Base-by-base conservation (phyloP, 805 yeast species). In the Spathaspora gorwiae region DNA sequence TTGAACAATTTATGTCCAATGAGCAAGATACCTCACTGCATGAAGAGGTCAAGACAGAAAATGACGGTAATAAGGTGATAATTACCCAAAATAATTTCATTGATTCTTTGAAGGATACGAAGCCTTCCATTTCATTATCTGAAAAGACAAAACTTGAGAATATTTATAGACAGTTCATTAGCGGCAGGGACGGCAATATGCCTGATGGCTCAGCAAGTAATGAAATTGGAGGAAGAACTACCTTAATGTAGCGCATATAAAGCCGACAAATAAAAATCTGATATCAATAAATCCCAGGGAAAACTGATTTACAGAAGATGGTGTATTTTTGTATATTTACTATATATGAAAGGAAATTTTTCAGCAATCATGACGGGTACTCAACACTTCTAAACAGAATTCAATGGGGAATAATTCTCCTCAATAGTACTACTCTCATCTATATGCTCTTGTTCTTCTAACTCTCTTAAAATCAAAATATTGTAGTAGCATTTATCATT, bases 131-230 rank as follows among this genome's bases (percentile, higher is more conserved):
- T 27, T 90, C 97, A 0, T 62, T 68, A 0, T 76, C 81, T 14
- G 98, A 92, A 56, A 74, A 77, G 48, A 53, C 54, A 7, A 87
- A 89, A 55, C 73, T 92, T 40, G 62, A 70, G 24, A 64, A 60
- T 0, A 83, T 92, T 31, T 92, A 92, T 59, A 59, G 69, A 15
- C 82, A 84, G 57, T 94, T 92, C 57, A 78, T 83, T 5, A 76
- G 81, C 35, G 89, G 80, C 12, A 67, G 97, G 38, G 90, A 86
- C 46, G 97, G 96, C 0, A 83, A 84, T 47, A 81, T 92, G 88
- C 96, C 95, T 1, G 82, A 81, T 51, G 97, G 97, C 0, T 76
- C 81, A 31, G 80, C 92, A 3, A 80, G 94, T 56, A 80, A 72
- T 35, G 90, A 86, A 39, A 76, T 90, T 13, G 97, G 97, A 1